Evolutionary conservation across 441 rosid species (phyloP), one percentile per base, ranked within the genome.

Genomic region (Hypseocharis bilobata): DNA sequence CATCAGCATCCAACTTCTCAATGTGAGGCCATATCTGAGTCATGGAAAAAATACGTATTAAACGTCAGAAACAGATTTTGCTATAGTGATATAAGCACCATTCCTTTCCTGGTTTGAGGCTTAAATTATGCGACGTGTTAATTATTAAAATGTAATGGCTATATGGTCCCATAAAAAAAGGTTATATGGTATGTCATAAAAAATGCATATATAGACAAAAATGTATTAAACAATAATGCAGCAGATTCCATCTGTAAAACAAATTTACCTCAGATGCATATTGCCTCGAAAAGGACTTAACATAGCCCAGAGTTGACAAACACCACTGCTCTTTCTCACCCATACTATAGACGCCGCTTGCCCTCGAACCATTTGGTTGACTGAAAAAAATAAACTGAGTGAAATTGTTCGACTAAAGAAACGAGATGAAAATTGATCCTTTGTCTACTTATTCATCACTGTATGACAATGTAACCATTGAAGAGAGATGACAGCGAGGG

Each of bases 261-360:
- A 20, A 74, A 16, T 64, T 79, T 81, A 94, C 99, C 97, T 94
- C 99, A n/a, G 87, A 74, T 14, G 96, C 96, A 70, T 89, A 91
- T 70, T 94, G 96, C 76, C 99, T 86, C 38, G 99, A 81, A 70
- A 94, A 83, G 26, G 96, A 88, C 73, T 88, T 89, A 47, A 91
- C 88, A 75, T 89, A 86, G 70, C 96, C 96, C 47, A 94, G 85
- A 68, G 98, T 89, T 23, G 96, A 81, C 65, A 94, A 75, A 75
- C 98, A 94, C 99, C 96, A 91, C 63, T 94, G 99, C 78, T 85
- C 92, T 62, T 76, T 86, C 76, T 94, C 98, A 45, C 98, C 86
- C 2, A 89, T 65, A 36, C 67, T 83, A 22, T 86, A 86, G 30
- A 40, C 16, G 55, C 51, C 64, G 27, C 67, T 70, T 0, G 72